Base-by-base conservation (phyloP, 2,329 filamentous ascomycete species). In the Alternaria brassicae region DNA sequence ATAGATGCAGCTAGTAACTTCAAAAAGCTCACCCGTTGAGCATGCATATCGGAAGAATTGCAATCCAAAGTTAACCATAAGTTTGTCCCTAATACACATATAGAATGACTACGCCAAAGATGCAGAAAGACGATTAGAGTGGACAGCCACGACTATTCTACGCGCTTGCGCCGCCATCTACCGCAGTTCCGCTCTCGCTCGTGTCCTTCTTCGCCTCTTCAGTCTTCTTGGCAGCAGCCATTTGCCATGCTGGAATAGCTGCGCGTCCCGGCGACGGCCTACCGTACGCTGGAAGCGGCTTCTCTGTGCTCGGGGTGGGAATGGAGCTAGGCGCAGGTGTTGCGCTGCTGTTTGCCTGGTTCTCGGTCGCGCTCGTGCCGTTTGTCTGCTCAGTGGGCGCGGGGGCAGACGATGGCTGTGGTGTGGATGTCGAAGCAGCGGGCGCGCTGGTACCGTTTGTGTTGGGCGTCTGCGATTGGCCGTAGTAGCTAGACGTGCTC, bases 221-320 rank as follows among this genome's bases (percentile, higher is more conserved):
- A 23, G 76, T 80, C 54, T 76, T 80, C 75, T 81, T 80, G 63
- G 80, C 80, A 32, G 81, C 81, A 0, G 82, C 83, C 76, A 85
- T 77, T 69, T 85, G 83, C 83, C 83, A 85, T 6, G 79, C 80
- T 6, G 83, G 83, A 47, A 85, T 85, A 1, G 81, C 78, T 4
- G 81, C 80, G 27, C 75, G 70, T 15, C 76, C 77, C 27, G 65
- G 67, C 5, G 71, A 65, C n/a, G 73, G 58, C 48, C 75, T 68
- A 48, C 73, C 68, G 57, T 75, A 78, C 5, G 75, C 66, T 23
- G 68, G 71, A 5, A 72, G 68, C 13, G 75, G 56, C 57, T 75
- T 74, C 40, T 78, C 76, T 6, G 68, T 54, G 21, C 67, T 62
- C 8, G 70, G 68, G 1, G 71, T 70, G 6, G 74, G 57, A 27